These are phyloP conservation scores for Capsella rubella DNA, from an alignment of 441 rosid species.

Conservation along the genomic window DNA sequence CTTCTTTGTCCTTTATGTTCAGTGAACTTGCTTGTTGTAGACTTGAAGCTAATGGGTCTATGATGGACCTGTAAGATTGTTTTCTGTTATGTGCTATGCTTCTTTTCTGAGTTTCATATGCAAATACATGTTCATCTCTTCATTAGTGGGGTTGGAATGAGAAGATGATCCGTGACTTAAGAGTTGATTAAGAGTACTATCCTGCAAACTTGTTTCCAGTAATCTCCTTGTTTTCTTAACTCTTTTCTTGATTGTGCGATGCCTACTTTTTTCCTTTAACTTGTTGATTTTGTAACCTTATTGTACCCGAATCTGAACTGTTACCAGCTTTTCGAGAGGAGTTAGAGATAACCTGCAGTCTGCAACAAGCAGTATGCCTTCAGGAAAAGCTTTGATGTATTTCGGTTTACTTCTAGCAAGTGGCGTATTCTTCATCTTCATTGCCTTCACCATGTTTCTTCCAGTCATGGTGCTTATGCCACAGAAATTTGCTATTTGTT, in stretches of 20 bases:
- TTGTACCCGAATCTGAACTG: conserved; percentile 5
- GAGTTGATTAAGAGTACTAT: neutral
- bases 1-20: neutral
- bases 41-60: neutral
- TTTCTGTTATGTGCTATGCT: neutral
- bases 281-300: conserved; percentile 17
- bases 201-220: neutral
- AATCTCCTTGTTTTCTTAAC: neutral
- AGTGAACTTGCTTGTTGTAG: conserved; percentile 5
- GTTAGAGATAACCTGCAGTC: conserved; percentile 70
- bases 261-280: neutral
- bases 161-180: neutral
- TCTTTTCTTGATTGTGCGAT: conserved; percentile 3
- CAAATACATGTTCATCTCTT: neutral
- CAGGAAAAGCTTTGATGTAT: conserved; percentile 75
- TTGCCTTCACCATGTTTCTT: conserved; percentile 79
- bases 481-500: conserved; percentile 79
- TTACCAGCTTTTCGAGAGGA: conserved; percentile 68
- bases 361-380: conserved; percentile 71
- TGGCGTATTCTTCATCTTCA: conserved; percentile 71
- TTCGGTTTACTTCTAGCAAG: conserved; percentile 71
- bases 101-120: neutral
- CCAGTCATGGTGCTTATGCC: conserved; percentile 84
- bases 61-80: neutral
- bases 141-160: neutral